Base-by-base conservation (phyloP, 2,329 filamentous ascomycete species). In the Cyclaneusma minus region DNA sequence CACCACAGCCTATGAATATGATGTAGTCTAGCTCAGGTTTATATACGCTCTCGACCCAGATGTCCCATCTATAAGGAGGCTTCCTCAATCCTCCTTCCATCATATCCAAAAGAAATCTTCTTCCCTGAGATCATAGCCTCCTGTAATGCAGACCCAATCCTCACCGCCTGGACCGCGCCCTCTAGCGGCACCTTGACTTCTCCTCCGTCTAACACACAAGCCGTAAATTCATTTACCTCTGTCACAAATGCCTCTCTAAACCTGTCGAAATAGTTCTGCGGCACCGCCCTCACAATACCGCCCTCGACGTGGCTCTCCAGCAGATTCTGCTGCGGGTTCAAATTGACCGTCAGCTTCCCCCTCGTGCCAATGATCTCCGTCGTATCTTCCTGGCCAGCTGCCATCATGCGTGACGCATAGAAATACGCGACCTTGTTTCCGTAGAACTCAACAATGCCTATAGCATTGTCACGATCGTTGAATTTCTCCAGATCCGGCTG, bases 351-450 rank as follows among this genome's bases (percentile, higher is more conserved):
- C 5, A 78, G 41, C 44, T 76, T 77, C 21, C 72, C 70, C 37
- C 62, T 57, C 2, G 72, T 78, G 8, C 71, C 73, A 29, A 77
- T 70, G 34, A 78, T 63, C 49, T 77, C 70, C 0, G 71, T 74
- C 31, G 60, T 64, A 43, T 78, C 73, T 34, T 75, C 64, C 46
- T 78, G 71, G 1, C 73, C 73, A 0, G 66, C 62, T 0, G 70
- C 66, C 64, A 77, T 78, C 65, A 76, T 78, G 9, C 71, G 57
- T 7, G 57, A 64, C 21, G 56, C 60, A 45, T 71, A 78, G 33
- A 75, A 63, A 42, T 75, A 69, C 2, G 69, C 70, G 23, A 79
- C 67, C 41, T 64, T 63, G 22, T 65, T 68, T 26, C 60, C 60
- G 40, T 60, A 64, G 47, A 79, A 79, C 47, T 79, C 72, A 9